Percentiles rank a stretch among this genome's conserved stretches.
phyloP scores from a whole-genome alignment of 2,329 filamentous ascomycete species.

The Talaromyces funiculosus region DNA sequence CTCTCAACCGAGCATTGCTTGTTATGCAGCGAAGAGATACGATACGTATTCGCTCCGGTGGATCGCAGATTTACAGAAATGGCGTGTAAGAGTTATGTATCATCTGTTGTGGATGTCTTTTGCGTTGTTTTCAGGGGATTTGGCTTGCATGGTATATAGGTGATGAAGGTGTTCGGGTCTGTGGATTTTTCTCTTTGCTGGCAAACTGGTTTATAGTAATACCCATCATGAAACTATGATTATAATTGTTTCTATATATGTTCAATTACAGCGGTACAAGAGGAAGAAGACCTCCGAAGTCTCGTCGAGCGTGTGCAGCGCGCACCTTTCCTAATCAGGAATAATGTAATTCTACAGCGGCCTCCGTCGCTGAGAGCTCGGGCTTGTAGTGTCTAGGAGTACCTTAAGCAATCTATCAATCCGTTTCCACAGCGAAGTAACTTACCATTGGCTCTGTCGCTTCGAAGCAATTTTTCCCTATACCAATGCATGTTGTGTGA shows the following conservation, averaged over 20 bases:
- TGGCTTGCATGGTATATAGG: conserved; percentile 11
- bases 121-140: neutral
- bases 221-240: neutral
- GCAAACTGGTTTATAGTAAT: neutral
- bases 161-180: conserved; percentile 7
- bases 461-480: neutral
- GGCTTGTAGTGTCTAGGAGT: neutral
- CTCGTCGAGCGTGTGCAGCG: neutral
- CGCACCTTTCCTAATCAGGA: conserved; percentile 11
- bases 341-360: conserved; percentile 10
- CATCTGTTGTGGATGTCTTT: neutral
- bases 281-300: neutral
- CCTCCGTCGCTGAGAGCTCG: conserved; percentile 12
- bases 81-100: conserved; percentile 30
- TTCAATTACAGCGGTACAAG: neutral
- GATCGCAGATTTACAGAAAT: conserved; percentile 45
- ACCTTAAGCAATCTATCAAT: no score
- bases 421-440: neutral
- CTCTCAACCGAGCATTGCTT: conserved; percentile 75
- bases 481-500: neutral
- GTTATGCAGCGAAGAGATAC: conserved; percentile 84
- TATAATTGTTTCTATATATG: neutral
- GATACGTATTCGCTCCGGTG: conserved; percentile 45
- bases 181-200: neutral
- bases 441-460: neutral